Percentiles rank a stretch among this genome's conserved stretches.
Conservation (phyloP, 2,329 filamentous ascomycete genomes). For the Talaromyces sp. region DNA sequence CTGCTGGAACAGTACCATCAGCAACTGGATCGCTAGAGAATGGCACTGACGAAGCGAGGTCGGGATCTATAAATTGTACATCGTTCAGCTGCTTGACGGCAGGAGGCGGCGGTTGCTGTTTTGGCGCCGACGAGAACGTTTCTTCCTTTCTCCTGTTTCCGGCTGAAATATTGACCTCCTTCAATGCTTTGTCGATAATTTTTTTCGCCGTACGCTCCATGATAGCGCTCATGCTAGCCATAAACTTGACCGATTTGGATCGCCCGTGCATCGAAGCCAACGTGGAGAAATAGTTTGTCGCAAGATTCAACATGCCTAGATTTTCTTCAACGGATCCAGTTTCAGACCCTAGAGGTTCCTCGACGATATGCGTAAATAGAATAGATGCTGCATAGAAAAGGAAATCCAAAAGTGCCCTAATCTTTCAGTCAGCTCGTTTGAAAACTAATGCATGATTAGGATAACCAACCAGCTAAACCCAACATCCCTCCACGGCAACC, state of each 20-base stretch:
- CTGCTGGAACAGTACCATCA: not conserved
- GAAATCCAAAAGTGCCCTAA: conserved; percentile 83
- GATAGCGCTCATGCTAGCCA: conserved; percentile 84
- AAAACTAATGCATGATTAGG: not conserved
- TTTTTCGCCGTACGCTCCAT: conserved; percentile 87
- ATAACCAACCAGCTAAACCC: conserved; percentile 80
- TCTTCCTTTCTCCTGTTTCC: conserved; percentile 1
- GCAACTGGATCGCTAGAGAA: conserved; percentile 2
- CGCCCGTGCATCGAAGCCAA: conserved; percentile 74
- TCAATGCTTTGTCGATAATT: conserved; percentile 84
- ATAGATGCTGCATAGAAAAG: conserved; percentile 90
- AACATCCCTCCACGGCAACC: conserved; percentile 89
- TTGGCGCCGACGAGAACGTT: not conserved
- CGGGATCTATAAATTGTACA: not conserved
- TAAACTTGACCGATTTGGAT: conserved; percentile 81
- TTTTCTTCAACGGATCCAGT: conserved; percentile 66
- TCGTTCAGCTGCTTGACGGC: not conserved
- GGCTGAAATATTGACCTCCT: conserved; percentile 50
- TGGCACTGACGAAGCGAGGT: not conserved
- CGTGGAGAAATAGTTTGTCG: conserved; percentile 84
- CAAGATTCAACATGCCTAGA: conserved; percentile 79
- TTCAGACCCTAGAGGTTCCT: conserved; percentile 79
- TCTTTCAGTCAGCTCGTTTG: not conserved
- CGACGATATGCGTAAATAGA: conserved; percentile 86
- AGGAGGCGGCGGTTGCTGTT: not conserved